phyloP scores from a whole-genome alignment of 2,329 filamentous ascomycete species.

The Pseudophaeomoniella oleicola region DNA sequence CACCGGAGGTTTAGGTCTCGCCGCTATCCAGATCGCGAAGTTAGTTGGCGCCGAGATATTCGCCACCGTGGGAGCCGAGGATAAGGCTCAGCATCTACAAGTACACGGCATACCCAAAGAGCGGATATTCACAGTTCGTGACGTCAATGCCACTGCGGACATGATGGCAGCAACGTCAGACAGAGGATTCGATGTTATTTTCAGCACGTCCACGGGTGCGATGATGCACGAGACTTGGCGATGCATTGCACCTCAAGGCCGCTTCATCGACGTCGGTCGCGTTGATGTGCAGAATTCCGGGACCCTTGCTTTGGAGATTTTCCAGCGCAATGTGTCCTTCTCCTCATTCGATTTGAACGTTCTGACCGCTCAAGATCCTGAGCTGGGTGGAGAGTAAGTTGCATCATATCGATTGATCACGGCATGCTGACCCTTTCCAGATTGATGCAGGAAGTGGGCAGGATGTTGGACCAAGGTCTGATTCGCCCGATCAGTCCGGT shows the following conservation, averaged over 20 bases:
- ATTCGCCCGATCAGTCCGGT: too few species aligned
- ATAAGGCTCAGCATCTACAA: not conserved
- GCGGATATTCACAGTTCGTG: constrained; percentile 8
- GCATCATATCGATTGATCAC: too few species aligned
- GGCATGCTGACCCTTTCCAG: too few species aligned
- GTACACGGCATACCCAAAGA: constrained; percentile 3
- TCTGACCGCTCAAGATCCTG: too few species aligned
- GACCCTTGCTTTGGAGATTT: not conserved
- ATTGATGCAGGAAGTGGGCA: too few species aligned
- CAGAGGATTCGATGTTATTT: constrained; percentile 9
- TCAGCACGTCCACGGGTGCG: constrained; percentile 9
- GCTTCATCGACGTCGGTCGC: constrained; percentile 7
- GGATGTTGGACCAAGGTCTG: too few species aligned
- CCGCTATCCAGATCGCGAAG: constrained; percentile 13
- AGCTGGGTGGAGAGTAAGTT: too few species aligned
- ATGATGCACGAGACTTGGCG: constrained; percentile 7
- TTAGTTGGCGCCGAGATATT: constrained; percentile 1
- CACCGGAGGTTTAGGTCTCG: constrained; percentile 15
- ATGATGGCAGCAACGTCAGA: constrained; percentile 8
- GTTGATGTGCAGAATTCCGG: not conserved
- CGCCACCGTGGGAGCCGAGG: constrained; percentile 1
- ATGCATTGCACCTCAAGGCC: constrained; percentile 10
- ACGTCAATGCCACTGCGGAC: constrained; percentile 6
- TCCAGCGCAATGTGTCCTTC: not conserved
- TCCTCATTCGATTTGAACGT: not conserved